Percentiles rank a stretch among this genome's conserved stretches.
Evolutionary conservation across 2,329 filamentous ascomycete species (phyloP).

Genomic region (Tolypocladium pustulatum): DNA sequence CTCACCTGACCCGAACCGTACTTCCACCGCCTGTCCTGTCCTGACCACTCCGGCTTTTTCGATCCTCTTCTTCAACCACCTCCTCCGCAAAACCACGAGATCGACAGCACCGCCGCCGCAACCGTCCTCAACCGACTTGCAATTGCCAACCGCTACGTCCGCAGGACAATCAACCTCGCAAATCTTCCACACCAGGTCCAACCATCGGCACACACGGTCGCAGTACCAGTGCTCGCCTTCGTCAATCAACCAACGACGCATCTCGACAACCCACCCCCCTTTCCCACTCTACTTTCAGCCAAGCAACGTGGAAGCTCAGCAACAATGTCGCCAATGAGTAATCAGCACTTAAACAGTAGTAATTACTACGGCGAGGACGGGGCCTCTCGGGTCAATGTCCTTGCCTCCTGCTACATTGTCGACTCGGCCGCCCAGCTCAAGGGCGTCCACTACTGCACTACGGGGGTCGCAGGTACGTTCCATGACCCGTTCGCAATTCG

Average conservation of each 20-base stretch:
- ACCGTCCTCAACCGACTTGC: neutral
- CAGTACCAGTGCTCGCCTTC: neutral
- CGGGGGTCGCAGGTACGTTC: conserved; percentile 63
- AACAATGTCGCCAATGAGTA: conserved; percentile 60
- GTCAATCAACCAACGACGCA: neutral
- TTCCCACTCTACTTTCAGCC: conserved; percentile 7
- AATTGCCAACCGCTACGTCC: neutral
- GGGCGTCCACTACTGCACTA: conserved; percentile 94
- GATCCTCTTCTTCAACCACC: neutral
- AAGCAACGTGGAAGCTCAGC: conserved; percentile 12
- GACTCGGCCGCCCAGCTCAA: conserved; percentile 61
- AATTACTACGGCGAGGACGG: conserved; percentile 67
- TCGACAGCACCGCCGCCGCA: neutral
- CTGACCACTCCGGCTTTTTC: neutral
- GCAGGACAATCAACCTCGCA: neutral
- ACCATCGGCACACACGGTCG: neutral
- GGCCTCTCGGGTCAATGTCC: conserved; percentile 59
- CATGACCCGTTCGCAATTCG: neutral
- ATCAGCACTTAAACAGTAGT: conserved; percentile 56
- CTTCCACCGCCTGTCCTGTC: neutral
- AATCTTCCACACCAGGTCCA: neutral
- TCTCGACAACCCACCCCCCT: neutral
- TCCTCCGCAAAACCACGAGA: neutral
- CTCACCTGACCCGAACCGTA: neutral
- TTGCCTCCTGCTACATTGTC: conserved; percentile 87